These are phyloP conservation scores for Mychonastes homosphaera DNA, from an alignment of 139 green algal species.

Conservation along the genomic window DNA sequence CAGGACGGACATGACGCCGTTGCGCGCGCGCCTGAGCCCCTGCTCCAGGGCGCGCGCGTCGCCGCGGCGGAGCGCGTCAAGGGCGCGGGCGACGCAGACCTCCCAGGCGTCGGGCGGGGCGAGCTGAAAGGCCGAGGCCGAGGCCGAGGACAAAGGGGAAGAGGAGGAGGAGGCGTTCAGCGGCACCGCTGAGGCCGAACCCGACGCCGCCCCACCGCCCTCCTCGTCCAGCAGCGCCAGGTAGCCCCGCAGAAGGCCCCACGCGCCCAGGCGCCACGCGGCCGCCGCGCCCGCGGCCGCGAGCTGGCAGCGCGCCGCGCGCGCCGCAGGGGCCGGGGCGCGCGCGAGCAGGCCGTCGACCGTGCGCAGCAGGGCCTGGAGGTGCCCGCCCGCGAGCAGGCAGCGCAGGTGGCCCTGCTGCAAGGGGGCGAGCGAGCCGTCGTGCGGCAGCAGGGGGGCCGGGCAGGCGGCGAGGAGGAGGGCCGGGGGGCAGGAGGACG, in stretches of 20 bases:
- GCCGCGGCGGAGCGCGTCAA: conserved; percentile 35
- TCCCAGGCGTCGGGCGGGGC: conserved; percentile 1
- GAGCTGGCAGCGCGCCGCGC: conserved; percentile 28
- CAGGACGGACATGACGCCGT: conserved; percentile 59
- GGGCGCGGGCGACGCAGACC: conserved; percentile 46
- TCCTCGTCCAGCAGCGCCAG: conserved; percentile 20
- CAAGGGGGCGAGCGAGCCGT: conserved; percentile 10
- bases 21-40: conserved; percentile 33
- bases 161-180: too few relatives aligned
- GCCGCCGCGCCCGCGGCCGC: conserved; percentile 57
- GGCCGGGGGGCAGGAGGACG: conserved; percentile 1
- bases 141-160: too few relatives aligned
- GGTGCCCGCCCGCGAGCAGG: conserved; percentile 66
- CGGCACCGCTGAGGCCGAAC: background rate
- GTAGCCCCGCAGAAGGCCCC: conserved; percentile 59
- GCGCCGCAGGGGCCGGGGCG: background rate
- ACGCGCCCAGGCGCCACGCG: conserved; percentile 79
- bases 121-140: background rate
- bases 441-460: background rate
- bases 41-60: conserved; percentile 23
- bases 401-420: conserved; percentile 52
- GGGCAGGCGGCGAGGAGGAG: background rate
- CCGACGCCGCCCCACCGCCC: background rate
- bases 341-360: conserved; percentile 50
- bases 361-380: conserved; percentile 61